phyloP scores from a whole-genome alignment of 345 rosid species.

The Pseudoturritis turrita region DNA sequence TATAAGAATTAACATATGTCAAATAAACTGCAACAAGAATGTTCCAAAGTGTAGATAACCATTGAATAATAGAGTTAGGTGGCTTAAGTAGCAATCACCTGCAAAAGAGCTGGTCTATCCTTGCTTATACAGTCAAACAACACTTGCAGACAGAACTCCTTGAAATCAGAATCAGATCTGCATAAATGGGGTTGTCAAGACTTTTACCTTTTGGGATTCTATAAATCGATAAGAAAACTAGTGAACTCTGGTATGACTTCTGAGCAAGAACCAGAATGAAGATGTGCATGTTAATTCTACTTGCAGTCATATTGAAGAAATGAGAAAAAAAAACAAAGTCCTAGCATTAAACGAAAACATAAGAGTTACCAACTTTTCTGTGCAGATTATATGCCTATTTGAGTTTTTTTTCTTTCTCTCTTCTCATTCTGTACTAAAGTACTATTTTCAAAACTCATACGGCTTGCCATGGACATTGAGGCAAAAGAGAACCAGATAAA shows the following conservation, averaged over 20 bases:
- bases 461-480: neutral
- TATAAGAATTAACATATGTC: conserved; percentile 25
- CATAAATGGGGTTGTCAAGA: conserved; percentile 24
- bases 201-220: neutral
- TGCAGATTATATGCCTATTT: neutral
- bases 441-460: neutral
- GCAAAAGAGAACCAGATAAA: neutral
- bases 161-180: conserved; percentile 85
- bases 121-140: conserved; percentile 93
- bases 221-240: neutral
- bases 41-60: neutral
- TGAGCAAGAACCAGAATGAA: neutral
- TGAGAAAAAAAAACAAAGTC: neutral
- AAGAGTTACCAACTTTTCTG: neutral
- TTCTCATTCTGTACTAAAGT: neutral
- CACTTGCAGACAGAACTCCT: conserved; percentile 93
- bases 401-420: no score
- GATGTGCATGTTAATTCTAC: neutral
- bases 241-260: neutral
- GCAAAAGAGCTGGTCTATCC: conserved; percentile 92
- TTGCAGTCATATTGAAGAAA: neutral
- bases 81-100: conserved; percentile 45
- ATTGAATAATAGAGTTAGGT: neutral
- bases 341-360: neutral
- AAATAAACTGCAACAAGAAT: neutral